phyloP scores from a whole-genome alignment of 179 eudicot genomes.

The Spergularia azorica region DNA sequence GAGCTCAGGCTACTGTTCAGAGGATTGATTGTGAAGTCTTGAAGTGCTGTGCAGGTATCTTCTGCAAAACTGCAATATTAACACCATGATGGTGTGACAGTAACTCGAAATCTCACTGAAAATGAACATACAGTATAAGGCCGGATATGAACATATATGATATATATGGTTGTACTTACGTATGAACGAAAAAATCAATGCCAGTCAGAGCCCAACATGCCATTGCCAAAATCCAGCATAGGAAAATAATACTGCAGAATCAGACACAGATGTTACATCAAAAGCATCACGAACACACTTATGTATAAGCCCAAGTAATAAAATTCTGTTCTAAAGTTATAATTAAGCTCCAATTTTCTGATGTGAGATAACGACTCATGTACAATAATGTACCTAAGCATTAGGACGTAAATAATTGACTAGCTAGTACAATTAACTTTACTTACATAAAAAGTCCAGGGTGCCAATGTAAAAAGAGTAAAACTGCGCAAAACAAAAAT shows the following conservation, averaged over 20 bases:
- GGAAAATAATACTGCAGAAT: slow-evolving; percentile 48
- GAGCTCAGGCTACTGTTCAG: slow-evolving; percentile 52
- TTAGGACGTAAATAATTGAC: too few relatives aligned
- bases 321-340: too few relatives aligned
- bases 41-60: slow-evolving; percentile 72
- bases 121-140: neutral
- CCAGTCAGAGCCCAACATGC: slow-evolving; percentile 75
- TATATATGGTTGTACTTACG: slow-evolving; percentile 38
- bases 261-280: neutral
- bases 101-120: neutral
- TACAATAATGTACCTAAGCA: too few relatives aligned
- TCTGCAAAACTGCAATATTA: slow-evolving; percentile 70
- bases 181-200: slow-evolving; percentile 65
- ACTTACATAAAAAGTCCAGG: slow-evolving; percentile 70
- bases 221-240: slow-evolving; percentile 67
- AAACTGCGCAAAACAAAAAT: slow-evolving; percentile 57
- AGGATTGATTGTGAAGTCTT: slow-evolving; percentile 54
- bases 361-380: too few relatives aligned
- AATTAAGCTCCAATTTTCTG: too few relatives aligned
- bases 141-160: too few relatives aligned
- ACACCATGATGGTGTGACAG: slow-evolving; percentile 26
- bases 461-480: slow-evolving; percentile 60
- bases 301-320: too few relatives aligned
- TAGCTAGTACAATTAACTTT: neutral
- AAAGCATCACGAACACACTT: too few relatives aligned